phyloP scores from a whole-genome alignment of 805 yeast species.

The Ogataea neopini region DNA sequence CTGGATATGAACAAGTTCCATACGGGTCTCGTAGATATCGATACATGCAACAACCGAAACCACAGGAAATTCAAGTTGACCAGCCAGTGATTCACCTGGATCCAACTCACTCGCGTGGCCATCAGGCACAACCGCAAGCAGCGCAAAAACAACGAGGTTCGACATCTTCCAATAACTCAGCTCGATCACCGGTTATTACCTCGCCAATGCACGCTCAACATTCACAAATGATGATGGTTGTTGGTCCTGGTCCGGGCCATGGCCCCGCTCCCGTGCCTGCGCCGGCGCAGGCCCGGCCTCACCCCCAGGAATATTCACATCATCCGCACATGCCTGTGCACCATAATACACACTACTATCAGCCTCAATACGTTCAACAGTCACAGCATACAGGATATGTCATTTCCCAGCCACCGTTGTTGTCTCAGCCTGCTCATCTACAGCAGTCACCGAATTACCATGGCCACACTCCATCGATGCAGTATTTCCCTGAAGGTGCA shows the following conservation, averaged over 20 bases:
- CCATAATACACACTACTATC: conserved; percentile 9
- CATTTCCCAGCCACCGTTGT: not conserved
- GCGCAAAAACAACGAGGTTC: not conserved
- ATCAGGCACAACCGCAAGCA: not conserved
- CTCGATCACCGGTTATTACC: not conserved
- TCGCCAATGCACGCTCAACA: conserved; percentile 5
- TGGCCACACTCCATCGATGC: not conserved
- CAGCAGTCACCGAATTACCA: not conserved
- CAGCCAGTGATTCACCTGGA: conserved; percentile 17
- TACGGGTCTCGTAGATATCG: conserved; percentile 32
- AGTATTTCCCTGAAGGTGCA: conserved; percentile 4
- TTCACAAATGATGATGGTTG: not conserved
- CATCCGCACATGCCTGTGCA: conserved; percentile 3
- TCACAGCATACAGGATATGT: not conserved
- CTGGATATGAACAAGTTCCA: conserved; percentile 58
- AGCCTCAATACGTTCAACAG: conserved; percentile 12
- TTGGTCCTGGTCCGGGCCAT: not conserved
- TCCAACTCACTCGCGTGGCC: not conserved
- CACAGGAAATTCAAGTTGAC: conserved; percentile 22
- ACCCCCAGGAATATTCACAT: conserved; percentile 1
- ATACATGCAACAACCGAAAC: conserved; percentile 26
- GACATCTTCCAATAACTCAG: not conserved
- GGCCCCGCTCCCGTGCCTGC: conserved; percentile 5
- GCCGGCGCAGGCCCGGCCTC: conserved; percentile 8
- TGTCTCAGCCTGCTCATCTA: not conserved